Evolutionary conservation across 192 early-diverging fungal species (phyloP), one percentile per base, ranked within the genome.

Genomic region (Nowakowskiella sp.): DNA sequence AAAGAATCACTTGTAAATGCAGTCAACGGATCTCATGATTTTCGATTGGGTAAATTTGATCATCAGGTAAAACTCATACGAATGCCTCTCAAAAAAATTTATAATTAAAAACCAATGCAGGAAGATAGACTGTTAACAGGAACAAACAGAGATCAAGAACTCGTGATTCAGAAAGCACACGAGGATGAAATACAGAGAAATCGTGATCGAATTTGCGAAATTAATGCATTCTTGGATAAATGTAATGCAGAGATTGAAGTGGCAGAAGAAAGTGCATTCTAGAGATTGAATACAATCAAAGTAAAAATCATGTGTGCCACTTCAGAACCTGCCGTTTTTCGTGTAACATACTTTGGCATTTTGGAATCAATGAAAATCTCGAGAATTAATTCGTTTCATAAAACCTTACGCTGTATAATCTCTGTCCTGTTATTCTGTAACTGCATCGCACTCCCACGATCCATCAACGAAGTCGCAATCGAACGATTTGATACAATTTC

Each of bases 11-110:
- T 82, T 16, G 60, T 75, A 27, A 82, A 82, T 53, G 69, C 68
- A 31, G 62, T 82, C 42, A 80, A 77, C 47, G 64, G 67, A 22
- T 73, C 80, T 21, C 80, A 82, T 59, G 80, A 82, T 58, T 76
- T 72, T 44, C 58, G 71, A 29, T 47, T 80, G 26, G 55, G 58
- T 6, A 78, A 79, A 43, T 72, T 78, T 34, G 78, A 80, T 50
- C 69, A 73, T 34, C 72, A 73, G 70, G 69, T 63, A 21, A 31
- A 39, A 7, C 21, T 26, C n/a, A n/a, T n/a, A 59, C 56, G 21
- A 33, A 58, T 7, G 36, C 42, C 24, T 23, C 31, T 16, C n/a
- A n/a, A n/a, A n/a, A n/a, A n/a, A n/a, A n/a, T n/a, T 44, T 44
- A 44, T 5, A 44, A 44, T 26, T n/a, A n/a, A n/a, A n/a, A n/a